A percentile compares a stretch with the other conserved stretches of the same genome.
Conservation (phyloP, 352 stramenopile species). For the Phytophthora constricta region DNA sequence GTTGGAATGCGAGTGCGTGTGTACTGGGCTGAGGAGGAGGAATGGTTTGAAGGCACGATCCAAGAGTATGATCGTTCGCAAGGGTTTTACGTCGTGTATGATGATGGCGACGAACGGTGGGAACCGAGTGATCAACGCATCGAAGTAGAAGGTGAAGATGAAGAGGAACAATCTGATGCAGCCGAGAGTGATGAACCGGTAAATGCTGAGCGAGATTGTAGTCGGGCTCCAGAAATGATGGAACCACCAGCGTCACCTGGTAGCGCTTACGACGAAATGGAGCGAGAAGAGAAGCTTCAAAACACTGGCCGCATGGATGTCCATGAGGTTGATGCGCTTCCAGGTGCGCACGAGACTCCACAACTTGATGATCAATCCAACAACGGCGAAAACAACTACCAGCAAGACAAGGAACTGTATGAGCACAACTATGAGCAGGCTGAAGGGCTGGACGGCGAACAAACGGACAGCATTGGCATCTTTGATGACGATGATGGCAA, state of each 20-base stretch:
- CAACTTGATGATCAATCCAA: not conserved
- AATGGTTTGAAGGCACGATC: constrained; percentile 73
- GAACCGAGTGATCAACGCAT: constrained; percentile 48
- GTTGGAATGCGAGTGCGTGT: constrained; percentile 74
- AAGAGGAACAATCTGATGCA: constrained; percentile 8
- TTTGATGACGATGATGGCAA: constrained; percentile 3
- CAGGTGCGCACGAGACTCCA: not conserved
- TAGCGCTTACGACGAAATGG: constrained; percentile 35
- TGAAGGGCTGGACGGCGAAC: constrained; percentile 7
- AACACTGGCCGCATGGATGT: constrained; percentile 2
- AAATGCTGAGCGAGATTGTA: not conserved
- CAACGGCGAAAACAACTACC: constrained; percentile 6
- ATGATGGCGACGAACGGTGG: constrained; percentile 86
- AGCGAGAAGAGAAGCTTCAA: constrained; percentile 22
- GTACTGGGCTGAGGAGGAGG: constrained; percentile 73
- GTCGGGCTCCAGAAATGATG: constrained; percentile 37
- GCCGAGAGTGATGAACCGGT: constrained; percentile 16
- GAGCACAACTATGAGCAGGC: not conserved
- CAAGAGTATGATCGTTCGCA: constrained; percentile 45
- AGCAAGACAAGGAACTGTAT: constrained; percentile 5
- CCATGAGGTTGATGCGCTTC: not conserved
- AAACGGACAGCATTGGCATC: too few species aligned
- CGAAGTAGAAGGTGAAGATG: constrained; percentile 44
- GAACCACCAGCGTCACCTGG: constrained; percentile 52
- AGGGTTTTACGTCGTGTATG: constrained; percentile 77